Conservation (phyloP, 208 protist genomes). For the Naegleria gruberi region DNA sequence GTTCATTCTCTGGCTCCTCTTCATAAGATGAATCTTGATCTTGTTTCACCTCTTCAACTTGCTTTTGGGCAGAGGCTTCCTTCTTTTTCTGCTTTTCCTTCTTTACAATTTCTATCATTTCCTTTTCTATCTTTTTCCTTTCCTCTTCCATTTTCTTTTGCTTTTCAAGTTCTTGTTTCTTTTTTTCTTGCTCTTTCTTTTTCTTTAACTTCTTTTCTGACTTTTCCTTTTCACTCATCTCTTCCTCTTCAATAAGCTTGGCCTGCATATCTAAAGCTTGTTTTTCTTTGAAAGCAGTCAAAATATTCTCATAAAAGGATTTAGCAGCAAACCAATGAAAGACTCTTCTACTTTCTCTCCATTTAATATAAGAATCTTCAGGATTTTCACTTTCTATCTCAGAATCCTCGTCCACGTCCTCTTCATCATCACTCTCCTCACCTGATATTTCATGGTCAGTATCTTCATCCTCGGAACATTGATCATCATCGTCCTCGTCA, state of each 20-base stretch:
- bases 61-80: not conserved
- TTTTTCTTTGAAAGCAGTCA: conserved; percentile 7
- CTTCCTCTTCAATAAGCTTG: conserved; percentile 14
- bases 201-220: conserved; percentile 4
- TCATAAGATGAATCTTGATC: not conserved
- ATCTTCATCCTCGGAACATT: not conserved
- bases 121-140: conserved; percentile 15
- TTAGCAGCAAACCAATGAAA: not conserved
- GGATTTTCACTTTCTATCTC: not conserved
- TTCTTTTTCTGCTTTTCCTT: not conserved
- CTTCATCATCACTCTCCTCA: not conserved
- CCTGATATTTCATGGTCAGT: not conserved
- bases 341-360: conserved; percentile 10
- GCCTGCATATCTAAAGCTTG: not conserved
- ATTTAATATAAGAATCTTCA: not conserved
- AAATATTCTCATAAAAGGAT: not conserved
- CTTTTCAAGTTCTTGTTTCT: conserved; percentile 20
- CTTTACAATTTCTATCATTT: conserved; percentile 5
- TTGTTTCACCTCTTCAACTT: not conserved
- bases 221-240: not conserved
- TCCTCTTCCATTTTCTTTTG: conserved; percentile 14
- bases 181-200: not conserved
- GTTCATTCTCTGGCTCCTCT: not conserved
- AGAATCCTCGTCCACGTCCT: not conserved
- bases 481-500: not conserved